Base-by-base conservation (phyloP, 352 stramenopile genomes). In the Aphanomyces stellatus region DNA sequence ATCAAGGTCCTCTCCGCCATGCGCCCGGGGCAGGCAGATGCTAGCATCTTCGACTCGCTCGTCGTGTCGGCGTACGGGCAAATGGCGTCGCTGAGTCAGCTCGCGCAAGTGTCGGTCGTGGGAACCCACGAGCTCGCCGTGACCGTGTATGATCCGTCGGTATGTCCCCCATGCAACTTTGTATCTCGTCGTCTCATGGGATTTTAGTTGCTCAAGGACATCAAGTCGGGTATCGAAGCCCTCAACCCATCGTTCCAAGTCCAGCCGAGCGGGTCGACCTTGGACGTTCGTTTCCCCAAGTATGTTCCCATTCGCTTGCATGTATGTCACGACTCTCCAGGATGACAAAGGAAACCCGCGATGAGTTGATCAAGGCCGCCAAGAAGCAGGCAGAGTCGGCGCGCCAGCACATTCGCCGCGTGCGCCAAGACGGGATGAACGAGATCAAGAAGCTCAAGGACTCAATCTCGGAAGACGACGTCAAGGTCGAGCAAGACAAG, bases 351-450 rank as follows among this genome's bases (percentile, higher is more conserved):
- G 85, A 91, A 73, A 93, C 85, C 35, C 83, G 85, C 53, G 78
- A 74, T 1, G 85, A 93, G 60, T 72, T 93, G 28, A 74, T 84
- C 25, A 93, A 91, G 71, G 81, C 79, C 7, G 79, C 73, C 2
- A 91, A 91, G 75, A 93, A 93, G 67, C 82, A 93, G 69, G 85
- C 83, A 19, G 85, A 93, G 67, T 71, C 82, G 66, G 81, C 85
- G 49, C 83, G 85, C 2, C 83, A 92, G 73, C 85, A 93, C 57
- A 77, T 93, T 70, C 85, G 85, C 42, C 85, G 85, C 62, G 85
- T 91, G 70, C 85, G 85, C 19, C 85, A 93, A 71, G 85, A 93
- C 66, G 78, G 83, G 40, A 93, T 93, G 85, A 88, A 85, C 71
- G 73, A 85, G 31, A 72, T 75, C 46, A 91, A 91, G 77, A 91